Percentiles rank a stretch among this genome's conserved stretches.
phyloP scores from a whole-genome alignment of 139 green algal genomes.

The Coelastrella sp. region DNA sequence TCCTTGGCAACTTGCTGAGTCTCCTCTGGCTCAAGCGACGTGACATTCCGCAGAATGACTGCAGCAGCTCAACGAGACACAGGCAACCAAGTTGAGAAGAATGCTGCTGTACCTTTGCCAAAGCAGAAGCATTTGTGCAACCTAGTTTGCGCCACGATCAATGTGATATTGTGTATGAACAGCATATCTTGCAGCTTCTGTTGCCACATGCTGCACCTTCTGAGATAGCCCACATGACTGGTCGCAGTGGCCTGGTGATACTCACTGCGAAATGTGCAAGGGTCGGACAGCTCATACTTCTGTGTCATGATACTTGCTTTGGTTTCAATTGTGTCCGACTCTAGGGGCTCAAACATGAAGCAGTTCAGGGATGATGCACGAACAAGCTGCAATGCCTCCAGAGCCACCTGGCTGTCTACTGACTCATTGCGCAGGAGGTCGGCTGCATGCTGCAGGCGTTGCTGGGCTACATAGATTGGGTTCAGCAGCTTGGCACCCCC shows the following conservation, averaged over 20 bases:
- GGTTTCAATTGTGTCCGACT: constrained; percentile 45
- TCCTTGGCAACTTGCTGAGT: constrained; percentile 10
- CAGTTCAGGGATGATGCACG: constrained; percentile 50
- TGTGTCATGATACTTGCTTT: constrained; percentile 43
- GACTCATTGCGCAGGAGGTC: not conserved
- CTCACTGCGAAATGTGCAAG: constrained; percentile 50
- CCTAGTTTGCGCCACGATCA: too few species aligned
- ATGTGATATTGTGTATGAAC: too few species aligned
- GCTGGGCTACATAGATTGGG: constrained; percentile 27
- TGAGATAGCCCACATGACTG: too few species aligned
- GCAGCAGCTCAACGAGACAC: not conserved
- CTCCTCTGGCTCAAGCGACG: constrained; percentile 11
- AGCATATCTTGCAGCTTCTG: too few species aligned
- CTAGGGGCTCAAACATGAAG: constrained; percentile 49
- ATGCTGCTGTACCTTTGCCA: too few species aligned
- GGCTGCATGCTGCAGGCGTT: constrained; percentile 14
- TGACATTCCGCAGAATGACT: constrained; percentile 44
- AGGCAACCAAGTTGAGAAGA: too few species aligned
- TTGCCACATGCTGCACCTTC: too few species aligned
- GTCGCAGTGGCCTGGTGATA: not conserved
- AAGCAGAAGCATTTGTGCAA: not conserved
- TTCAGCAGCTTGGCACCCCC: constrained; percentile 44
- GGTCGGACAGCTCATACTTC: constrained; percentile 43
- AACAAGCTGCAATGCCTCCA: constrained; percentile 38
- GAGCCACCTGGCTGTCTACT: not conserved